phyloP scores from a whole-genome alignment of 257 asterid genomes.

The Fraxinus americana region DNA sequence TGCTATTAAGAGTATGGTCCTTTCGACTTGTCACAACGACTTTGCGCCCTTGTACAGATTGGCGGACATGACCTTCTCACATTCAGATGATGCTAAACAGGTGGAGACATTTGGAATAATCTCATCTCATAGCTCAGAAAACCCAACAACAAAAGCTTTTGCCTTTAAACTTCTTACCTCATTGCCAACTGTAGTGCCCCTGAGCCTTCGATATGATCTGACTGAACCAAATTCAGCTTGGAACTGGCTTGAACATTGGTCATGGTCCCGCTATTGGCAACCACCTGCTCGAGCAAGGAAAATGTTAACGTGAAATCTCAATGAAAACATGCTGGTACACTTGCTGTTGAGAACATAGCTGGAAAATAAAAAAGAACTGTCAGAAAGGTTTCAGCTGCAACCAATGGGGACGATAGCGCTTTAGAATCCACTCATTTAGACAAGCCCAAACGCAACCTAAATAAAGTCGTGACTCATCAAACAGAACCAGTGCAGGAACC shows the following conservation, averaged over 20 bases:
- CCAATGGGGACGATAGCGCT: slow-evolving; percentile 22
- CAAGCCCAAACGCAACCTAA: slow-evolving; percentile 34
- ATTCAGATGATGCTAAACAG: neutral
- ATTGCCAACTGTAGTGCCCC: slow-evolving; percentile 43
- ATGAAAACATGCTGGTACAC: neutral
- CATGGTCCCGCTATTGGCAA: slow-evolving; percentile 44
- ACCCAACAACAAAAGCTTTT: neutral
- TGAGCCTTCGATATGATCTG: slow-evolving; percentile 41
- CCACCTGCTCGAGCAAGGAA: slow-evolving; percentile 26
- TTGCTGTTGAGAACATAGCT: slow-evolving; percentile 27
- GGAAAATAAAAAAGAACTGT: slow-evolving; percentile 28
- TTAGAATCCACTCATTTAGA: slow-evolving; percentile 31
- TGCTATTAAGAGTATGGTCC: too few species aligned
- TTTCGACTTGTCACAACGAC: too few species aligned
- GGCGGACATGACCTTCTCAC: too few species aligned
- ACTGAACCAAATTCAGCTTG: slow-evolving; percentile 56
- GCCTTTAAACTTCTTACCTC: slow-evolving; percentile 41
- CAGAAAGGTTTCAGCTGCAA: slow-evolving; percentile 28
- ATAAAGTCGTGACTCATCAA: slow-evolving; percentile 30
- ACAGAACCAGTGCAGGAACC: slow-evolving; percentile 27
- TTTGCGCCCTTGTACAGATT: too few species aligned
- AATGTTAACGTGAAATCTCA: slow-evolving; percentile 21
- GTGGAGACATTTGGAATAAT: neutral
- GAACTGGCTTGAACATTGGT: slow-evolving; percentile 68
- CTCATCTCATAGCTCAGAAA: neutral